These are phyloP conservation scores for Luzula sylvatica DNA, from an alignment of 176 grass and related monocot species.

Conservation along the genomic window DNA sequence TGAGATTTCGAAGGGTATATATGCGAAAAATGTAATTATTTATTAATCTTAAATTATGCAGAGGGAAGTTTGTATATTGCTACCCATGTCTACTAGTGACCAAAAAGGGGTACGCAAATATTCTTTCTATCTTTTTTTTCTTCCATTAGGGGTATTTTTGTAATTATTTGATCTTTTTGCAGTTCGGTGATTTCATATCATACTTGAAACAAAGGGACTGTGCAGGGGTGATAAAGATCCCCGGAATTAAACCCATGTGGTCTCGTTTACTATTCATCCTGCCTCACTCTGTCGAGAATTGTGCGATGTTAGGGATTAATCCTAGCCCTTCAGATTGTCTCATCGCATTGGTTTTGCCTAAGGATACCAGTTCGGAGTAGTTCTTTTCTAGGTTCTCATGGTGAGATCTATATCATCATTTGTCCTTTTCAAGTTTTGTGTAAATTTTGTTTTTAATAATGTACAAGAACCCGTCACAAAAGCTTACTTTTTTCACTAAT, in stretches of 20 bases:
- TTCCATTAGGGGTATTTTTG: not conserved
- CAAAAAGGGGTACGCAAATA: conserved; percentile 65
- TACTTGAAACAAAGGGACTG: conserved; percentile 87
- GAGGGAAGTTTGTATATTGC: conserved; percentile 74
- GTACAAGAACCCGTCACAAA: too few relatives aligned
- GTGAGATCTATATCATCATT: not conserved
- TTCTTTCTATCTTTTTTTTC: conserved; percentile 3
- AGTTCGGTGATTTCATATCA: conserved; percentile 86
- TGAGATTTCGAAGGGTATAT: not conserved
- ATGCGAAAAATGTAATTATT: not conserved
- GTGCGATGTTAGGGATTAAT: conserved; percentile 42
- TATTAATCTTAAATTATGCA: conserved; percentile 26
- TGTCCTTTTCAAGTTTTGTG: not conserved
- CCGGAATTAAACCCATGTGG: conserved; percentile 64
- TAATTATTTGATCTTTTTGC: conserved; percentile 23
- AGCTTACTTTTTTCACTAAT: too few relatives aligned
- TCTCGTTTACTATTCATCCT: conserved; percentile 81
- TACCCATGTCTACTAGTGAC: conserved; percentile 57
- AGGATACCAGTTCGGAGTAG: conserved; percentile 50
- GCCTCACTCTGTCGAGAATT: conserved; percentile 42
- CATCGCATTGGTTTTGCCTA: conserved; percentile 62
- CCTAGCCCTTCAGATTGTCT: conserved; percentile 48
- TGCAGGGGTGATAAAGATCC: conserved; percentile 82
- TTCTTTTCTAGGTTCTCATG: too few relatives aligned
- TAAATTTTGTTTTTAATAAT: not conserved